Evolutionary conservation across 2,329 filamentous ascomycete species (phyloP).

Genomic region (Fusarium secorum): DNA sequence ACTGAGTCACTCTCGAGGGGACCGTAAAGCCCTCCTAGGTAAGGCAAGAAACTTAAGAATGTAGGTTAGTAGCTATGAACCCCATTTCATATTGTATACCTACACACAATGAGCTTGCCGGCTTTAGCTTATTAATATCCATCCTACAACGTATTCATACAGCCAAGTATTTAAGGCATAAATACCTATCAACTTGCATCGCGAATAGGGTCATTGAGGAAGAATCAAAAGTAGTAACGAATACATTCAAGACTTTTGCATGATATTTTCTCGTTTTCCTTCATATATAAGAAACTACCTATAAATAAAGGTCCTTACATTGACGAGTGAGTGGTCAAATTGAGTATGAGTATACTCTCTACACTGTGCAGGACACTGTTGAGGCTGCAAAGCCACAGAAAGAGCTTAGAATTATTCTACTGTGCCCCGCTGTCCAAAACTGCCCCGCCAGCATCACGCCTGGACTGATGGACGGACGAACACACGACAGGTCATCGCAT

Average conservation of each 20-base stretch:
- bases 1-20: neutral
- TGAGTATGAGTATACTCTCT: neutral
- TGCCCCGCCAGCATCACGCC: conserved; percentile 40
- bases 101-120: neutral
- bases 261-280: neutral
- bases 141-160: neutral
- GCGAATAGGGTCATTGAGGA: neutral
- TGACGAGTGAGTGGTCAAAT: neutral
- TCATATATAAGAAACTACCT: neutral
- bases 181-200: neutral
- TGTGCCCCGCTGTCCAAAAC: conserved; percentile 43
- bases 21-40: neutral
- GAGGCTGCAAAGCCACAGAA: conserved; percentile 29
- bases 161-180: neutral
- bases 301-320: neutral
- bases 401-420: conserved; percentile 20
- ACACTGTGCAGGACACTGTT: conserved; percentile 21
- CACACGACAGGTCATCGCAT: conserved; percentile 31
- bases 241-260: neutral
- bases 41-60: neutral
- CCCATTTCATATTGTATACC: neutral
- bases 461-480: neutral
- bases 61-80: neutral
- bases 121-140: neutral
- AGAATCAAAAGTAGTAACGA: neutral